Base-by-base conservation (phyloP, 2,329 filamentous ascomycete genomes). In the Magnaporthiopsis incrustans region DNA sequence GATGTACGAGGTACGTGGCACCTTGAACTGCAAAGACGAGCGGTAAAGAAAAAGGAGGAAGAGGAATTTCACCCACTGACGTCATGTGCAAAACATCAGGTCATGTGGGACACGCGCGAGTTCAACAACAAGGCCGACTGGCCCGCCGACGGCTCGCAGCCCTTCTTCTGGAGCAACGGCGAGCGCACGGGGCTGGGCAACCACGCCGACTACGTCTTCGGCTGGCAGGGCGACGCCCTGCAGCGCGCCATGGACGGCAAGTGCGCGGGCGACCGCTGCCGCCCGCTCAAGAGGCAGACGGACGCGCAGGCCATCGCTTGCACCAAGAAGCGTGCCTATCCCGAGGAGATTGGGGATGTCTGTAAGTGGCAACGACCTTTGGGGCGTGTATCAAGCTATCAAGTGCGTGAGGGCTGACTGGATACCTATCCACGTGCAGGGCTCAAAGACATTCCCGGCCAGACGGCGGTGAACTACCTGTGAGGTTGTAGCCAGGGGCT, bases 41-140 rank as follows among this genome's bases (percentile, higher is more conserved):
- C 30, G 30, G 30, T 68, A 30, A 30, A 30, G 30, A 30, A 30
- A 30, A 30, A 5, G 30, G 4, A 5, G 30, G 30, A 6, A 6
- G 4, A 68, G 66, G 66, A 68, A 66, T n/a, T n/a, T n/a, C 30
- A 30, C 30, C 4, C 30, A 30, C 30, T 30, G 7, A 30, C 30
- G 7, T 30, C 30, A 30, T 30, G 7, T 30, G 30, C 30, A 30
- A 4, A 30, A 30, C 4, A 6, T 6, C 4, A 30, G 30, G 60
- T 68, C 58, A 68, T 68, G 38, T 69, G 65, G 60, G 68, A 70
- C 66, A 68, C 68, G 25, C 66, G 67, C 14, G 60, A 65, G 60
- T 76, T 76, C 67, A 76, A 75, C 67, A 68, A 74, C 67, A 68
- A 73, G 65, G 70, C 68, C 44, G 75, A 71, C 66, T 76, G 74